Base-by-base conservation (phyloP, 2,329 filamentous ascomycete genomes). In the Penicillium fuscoglaucum region DNA sequence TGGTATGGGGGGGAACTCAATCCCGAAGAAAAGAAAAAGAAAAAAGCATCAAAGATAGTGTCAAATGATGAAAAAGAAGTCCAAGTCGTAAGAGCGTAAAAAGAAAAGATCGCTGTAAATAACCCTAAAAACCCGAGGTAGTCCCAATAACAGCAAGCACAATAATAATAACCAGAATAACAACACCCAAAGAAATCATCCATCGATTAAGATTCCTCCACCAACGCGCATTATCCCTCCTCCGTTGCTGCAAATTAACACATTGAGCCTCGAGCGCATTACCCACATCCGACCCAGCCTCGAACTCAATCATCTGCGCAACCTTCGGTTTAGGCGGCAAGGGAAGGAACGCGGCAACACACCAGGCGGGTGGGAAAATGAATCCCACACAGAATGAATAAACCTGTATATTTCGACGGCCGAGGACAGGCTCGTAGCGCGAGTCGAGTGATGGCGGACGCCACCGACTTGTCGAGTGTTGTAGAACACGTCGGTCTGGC, bases 281-380 rank as follows among this genome's bases (percentile, higher is more conserved):
- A 58, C 79, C 79, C 41, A 80, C 59, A 57, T 74, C 68, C 26
- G 70, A 58, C 45, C 55, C 68, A 69, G 29, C 68, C 73, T 57
- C 68, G 70, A 29, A 68, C 74, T 68, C 87, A 81, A 40, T 80
- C 77, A 67, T 68, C 73, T 85, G 77, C 1, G 75, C 67, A 21
- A 79, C 75, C 9, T 71, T 69, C 0, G 86, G 83, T 55, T 82
- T 82, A 1, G 79, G 78, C 10, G 90, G 90, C 7, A 96, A 75
- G 1, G 90, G 90, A 13, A 95, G 79, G 54, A 93, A 82, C 1
- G 90, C 84, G 1, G 88, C 91, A 62, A 91, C 80, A 78, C 93
- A 90, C 91, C 91, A 96, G 55, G 88, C 89, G 60, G 91, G 82
- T 6, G 90, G 91, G 68, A 91, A 85, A 47, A 93, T 78, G 69